phyloP scores from a whole-genome alignment of 768 basidiomycete species.

The Psilocybe subaeruginosa region DNA sequence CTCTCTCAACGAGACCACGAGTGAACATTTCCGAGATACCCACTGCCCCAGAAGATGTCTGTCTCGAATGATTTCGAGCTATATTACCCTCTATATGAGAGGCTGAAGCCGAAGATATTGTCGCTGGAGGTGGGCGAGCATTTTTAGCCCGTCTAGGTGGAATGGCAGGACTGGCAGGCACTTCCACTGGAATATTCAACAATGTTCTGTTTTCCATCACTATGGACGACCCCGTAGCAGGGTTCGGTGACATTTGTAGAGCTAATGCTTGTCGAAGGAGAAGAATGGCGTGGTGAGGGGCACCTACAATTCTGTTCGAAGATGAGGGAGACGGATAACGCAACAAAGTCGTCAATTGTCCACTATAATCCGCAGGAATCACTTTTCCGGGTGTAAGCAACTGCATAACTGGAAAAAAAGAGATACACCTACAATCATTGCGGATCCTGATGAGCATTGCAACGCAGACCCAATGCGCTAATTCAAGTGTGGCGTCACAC shows the following conservation, averaged over 20 bases:
- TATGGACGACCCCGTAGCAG: conserved; percentile 76
- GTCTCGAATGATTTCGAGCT: conserved; percentile 37
- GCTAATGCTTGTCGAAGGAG: conserved; percentile 85
- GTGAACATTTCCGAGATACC: conserved; percentile 75
- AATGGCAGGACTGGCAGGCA: conserved; percentile 44
- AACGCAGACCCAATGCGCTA: conserved; percentile 87
- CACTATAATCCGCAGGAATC: conserved; percentile 84
- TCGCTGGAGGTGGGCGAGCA: conserved; percentile 22
- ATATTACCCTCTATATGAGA: conserved; percentile 16
- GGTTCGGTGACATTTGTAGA: conserved; percentile 73
- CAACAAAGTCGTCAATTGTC: conserved; percentile 80
- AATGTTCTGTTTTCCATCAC: conserved; percentile 82
- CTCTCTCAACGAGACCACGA: conserved; percentile 70
- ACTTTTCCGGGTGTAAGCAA: conserved; percentile 48
- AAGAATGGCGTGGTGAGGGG: conserved; percentile 62
- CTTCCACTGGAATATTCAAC: conserved; percentile 72
- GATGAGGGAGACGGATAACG: conserved; percentile 75
- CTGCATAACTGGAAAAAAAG: conserved; percentile 9
- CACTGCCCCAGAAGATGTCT: conserved; percentile 44
- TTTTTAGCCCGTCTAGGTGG: conserved; percentile 21
- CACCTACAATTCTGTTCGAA: conserved; percentile 33
- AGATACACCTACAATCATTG: conserved; percentile 69
- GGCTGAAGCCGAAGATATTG: conserved; percentile 18
- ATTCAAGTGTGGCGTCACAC: conserved; percentile 74
- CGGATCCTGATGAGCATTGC: conserved; percentile 96